Conservation (phyloP, 768 basidiomycete genomes). For the Mycena belliarum region DNA sequence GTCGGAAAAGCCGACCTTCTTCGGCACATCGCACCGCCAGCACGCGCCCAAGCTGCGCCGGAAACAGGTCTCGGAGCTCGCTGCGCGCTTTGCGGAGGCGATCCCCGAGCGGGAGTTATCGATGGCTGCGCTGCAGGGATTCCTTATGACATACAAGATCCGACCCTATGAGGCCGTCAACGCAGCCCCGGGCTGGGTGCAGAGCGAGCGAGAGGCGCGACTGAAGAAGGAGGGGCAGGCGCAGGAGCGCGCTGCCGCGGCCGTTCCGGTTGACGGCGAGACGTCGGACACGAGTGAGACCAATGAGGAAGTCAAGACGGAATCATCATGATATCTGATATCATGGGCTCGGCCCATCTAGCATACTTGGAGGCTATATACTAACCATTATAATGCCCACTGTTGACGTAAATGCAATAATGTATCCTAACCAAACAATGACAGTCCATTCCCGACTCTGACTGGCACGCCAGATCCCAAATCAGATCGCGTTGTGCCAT, state of each 20-base stretch:
- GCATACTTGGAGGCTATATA: too few species aligned
- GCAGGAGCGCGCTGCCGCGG: not conserved
- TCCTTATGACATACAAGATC: conserved; percentile 31
- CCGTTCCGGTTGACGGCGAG: not conserved
- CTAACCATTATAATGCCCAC: too few species aligned
- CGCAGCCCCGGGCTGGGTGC: conserved; percentile 41
- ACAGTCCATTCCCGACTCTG: too few species aligned
- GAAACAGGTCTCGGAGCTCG: conserved; percentile 45
- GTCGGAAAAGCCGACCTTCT: conserved; percentile 14
- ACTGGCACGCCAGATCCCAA: too few species aligned
- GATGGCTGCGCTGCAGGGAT: conserved; percentile 43
- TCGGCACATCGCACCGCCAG: conserved; percentile 32
- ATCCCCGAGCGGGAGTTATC: conserved; percentile 52
- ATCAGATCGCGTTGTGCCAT: too few species aligned
- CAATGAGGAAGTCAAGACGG: conserved; percentile 1
- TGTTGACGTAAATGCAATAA: too few species aligned
- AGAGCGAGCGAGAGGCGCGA: conserved; percentile 44
- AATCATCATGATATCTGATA: too few species aligned
- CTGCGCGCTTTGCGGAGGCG: conserved; percentile 52
- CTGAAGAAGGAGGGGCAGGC: conserved; percentile 8
- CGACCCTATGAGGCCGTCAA: conserved; percentile 32
- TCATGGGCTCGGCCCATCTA: too few species aligned
- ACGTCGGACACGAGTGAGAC: not conserved
- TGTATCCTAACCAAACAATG: too few species aligned
- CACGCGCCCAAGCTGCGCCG: conserved; percentile 43